Conservation (phyloP, 768 basidiomycete species). For the Phylloporus rhodoxanthus region DNA sequence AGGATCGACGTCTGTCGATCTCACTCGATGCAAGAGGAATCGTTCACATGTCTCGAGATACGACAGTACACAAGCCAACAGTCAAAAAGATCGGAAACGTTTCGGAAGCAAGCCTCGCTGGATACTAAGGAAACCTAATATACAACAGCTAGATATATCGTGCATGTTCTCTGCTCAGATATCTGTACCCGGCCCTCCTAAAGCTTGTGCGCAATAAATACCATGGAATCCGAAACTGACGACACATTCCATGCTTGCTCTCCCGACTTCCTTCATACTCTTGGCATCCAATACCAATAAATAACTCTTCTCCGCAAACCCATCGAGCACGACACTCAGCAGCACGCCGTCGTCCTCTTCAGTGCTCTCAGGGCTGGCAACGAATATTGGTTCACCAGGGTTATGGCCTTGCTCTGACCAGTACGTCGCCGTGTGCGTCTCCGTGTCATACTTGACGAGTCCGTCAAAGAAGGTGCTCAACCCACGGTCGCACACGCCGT, state of each 20-base stretch:
- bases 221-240: constrained; percentile 38
- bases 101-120: no score
- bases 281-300: constrained; percentile 34
- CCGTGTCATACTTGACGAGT: constrained; percentile 33
- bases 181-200: constrained; percentile 16
- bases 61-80: no score
- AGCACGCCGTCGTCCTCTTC: constrained; percentile 35
- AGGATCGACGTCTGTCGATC: no score
- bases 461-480: constrained; percentile 31
- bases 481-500: constrained; percentile 25
- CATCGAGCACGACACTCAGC: constrained; percentile 35
- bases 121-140: background rate
- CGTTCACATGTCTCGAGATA: no score
- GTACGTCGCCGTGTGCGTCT: constrained; percentile 15
- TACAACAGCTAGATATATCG: background rate
- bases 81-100: background rate
- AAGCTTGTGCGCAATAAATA: constrained; percentile 11
- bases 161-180: constrained; percentile 5
- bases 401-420: constrained; percentile 29
- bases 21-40: no score
- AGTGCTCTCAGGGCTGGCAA: constrained; percentile 24
- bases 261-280: constrained; percentile 32
- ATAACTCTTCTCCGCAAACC: constrained; percentile 26
- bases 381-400: constrained; percentile 36
- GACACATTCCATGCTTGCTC: constrained; percentile 30